Evolutionary conservation across 768 basidiomycete genomes (phyloP).

Genomic region (Pisolithus albus): DNA sequence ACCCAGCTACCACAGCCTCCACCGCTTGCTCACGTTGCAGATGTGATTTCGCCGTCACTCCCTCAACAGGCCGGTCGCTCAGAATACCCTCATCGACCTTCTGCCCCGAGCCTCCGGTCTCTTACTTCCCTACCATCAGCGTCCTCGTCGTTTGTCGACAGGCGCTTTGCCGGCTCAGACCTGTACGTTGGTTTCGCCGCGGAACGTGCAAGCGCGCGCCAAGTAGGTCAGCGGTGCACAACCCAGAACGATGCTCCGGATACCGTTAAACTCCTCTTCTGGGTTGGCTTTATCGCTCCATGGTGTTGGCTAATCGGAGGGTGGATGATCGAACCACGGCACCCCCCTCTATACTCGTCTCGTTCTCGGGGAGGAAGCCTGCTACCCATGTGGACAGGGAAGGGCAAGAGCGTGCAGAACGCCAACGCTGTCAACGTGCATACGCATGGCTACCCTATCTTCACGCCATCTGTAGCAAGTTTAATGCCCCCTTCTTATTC

Average conservation of each 20-base stretch:
- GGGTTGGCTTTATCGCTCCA: slow-evolving; percentile 66
- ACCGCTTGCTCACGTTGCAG: slow-evolving; percentile 14
- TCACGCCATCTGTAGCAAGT: slow-evolving; percentile 41
- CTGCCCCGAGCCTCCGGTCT: slow-evolving; percentile 24
- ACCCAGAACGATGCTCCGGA: slow-evolving; percentile 11
- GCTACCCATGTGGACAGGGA: slow-evolving; percentile 28
- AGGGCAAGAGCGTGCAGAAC: slow-evolving; percentile 35
- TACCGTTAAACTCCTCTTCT: slow-evolving; percentile 58
- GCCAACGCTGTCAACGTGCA: slow-evolving; percentile 39
- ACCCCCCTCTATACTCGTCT: slow-evolving; percentile 19
- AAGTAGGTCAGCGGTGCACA: slow-evolving; percentile 11
- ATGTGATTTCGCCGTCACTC: slow-evolving; percentile 19
- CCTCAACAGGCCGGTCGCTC: slow-evolving; percentile 13
- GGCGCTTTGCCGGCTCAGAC: slow-evolving; percentile 43
- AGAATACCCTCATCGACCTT: slow-evolving; percentile 12
- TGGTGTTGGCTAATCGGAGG: slow-evolving; percentile 74
- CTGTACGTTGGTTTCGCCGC: slow-evolving; percentile 30
- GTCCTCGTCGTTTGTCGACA: slow-evolving; percentile 46
- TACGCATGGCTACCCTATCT: slow-evolving; percentile 48
- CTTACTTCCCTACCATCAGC: slow-evolving; percentile 25
- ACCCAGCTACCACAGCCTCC: slow-evolving; percentile 12
- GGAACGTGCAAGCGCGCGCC: slow-evolving; percentile 25
- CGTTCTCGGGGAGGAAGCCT: slow-evolving; percentile 34
- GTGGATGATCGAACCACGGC: slow-evolving; percentile 48
- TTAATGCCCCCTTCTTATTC: slow-evolving; percentile 23